These are phyloP conservation scores for Termitomyces sp. DNA, from an alignment of 768 basidiomycete genomes.

Conservation along the genomic window DNA sequence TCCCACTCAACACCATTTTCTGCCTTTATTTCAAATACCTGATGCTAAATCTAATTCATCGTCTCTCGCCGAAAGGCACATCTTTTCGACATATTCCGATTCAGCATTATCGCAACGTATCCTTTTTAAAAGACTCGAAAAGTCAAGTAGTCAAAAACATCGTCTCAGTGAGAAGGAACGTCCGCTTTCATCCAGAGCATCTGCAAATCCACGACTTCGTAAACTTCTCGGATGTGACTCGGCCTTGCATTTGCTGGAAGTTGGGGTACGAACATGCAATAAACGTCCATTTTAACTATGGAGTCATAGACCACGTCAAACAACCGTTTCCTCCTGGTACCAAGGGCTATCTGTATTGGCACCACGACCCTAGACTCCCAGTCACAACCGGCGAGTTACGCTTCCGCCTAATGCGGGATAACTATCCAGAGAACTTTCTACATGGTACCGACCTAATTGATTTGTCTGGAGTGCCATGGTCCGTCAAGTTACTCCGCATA, in stretches of 20 bases:
- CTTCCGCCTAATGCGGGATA: background rate
- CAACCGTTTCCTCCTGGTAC: background rate
- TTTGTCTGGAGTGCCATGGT: background rate
- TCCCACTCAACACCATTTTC: background rate
- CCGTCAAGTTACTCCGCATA: background rate
- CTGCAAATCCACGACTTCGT: background rate
- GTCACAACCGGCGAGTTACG: background rate
- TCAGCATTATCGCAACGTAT: background rate
- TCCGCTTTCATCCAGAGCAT: background rate
- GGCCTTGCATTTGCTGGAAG: background rate
- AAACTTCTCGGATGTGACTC: background rate
- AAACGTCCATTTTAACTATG: slow-evolving; percentile 1
- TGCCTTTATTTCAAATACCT: background rate
- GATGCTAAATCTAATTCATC: background rate
- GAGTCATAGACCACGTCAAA: background rate
- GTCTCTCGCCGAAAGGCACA: background rate
- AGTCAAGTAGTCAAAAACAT: background rate
- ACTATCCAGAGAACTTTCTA: background rate
- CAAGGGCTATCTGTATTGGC: slow-evolving; percentile 1
- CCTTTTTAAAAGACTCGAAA: background rate
- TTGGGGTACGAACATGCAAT: background rate
- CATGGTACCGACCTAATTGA: background rate
- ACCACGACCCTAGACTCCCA: slow-evolving; percentile 1
- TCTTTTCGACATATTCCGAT: background rate
- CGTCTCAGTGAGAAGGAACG: background rate